Conservation (phyloP, 345 rosid genomes). For the Geranium brycei region DNA sequence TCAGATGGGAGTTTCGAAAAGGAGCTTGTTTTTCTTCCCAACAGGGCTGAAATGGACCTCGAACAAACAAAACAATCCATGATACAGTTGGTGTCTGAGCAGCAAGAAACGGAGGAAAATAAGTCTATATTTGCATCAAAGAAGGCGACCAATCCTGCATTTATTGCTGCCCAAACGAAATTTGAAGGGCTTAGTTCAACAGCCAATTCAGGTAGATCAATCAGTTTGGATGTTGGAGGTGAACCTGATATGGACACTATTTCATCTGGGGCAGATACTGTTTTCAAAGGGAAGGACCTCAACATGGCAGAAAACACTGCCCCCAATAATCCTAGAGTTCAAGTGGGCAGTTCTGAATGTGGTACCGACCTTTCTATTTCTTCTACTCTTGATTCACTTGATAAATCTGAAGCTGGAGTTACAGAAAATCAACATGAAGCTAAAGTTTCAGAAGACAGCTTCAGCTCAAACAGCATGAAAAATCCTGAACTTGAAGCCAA, state of each 20-base stretch:
- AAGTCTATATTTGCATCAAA: constrained; percentile 28
- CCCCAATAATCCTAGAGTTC: constrained; percentile 18
- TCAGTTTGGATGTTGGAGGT: constrained; percentile 22
- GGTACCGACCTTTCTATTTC: constrained; percentile 83
- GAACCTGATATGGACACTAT: constrained; percentile 26
- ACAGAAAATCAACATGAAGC: constrained; percentile 26
- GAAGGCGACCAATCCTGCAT: constrained; percentile 51
- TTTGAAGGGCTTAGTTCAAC: constrained; percentile 56
- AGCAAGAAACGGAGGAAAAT: constrained; percentile 33
- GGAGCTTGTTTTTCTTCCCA: constrained; percentile 17
- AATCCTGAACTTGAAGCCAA: constrained; percentile 24
- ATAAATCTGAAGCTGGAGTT: constrained; percentile 42
- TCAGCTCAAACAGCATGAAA: constrained; percentile 15
- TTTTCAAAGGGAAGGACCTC: constrained; percentile 17
- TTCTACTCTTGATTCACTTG: constrained; percentile 82
- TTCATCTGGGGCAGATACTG: constrained; percentile 19
- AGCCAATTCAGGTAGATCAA: constrained; percentile 27
- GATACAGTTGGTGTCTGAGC: constrained; percentile 46
- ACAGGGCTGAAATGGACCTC: constrained; percentile 26
- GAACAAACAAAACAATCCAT: constrained; percentile 46
- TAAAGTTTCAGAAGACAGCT: constrained; percentile 24
- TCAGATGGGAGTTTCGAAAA: constrained; percentile 21
- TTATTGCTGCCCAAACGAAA: constrained; percentile 59
- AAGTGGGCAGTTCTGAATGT: constrained; percentile 60
- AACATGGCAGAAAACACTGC: constrained; percentile 21